phyloP scores from a whole-genome alignment of 257 asterid species.

The Avicennia marina region DNA sequence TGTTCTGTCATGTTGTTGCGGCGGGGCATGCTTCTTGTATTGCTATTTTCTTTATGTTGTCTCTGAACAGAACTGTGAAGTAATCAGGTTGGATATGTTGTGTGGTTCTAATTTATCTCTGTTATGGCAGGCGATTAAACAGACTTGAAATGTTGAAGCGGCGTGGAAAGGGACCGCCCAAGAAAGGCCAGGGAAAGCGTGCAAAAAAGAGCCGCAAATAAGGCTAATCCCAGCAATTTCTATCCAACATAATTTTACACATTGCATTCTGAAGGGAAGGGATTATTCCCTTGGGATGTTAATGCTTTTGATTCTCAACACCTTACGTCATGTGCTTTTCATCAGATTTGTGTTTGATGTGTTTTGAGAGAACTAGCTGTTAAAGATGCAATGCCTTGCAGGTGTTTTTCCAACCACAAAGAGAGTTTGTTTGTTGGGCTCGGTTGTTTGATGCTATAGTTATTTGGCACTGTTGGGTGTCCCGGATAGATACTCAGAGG shows the following conservation, averaged over 20 bases:
- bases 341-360: not conserved
- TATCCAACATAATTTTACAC: no score
- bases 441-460: not conserved
- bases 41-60: not conserved
- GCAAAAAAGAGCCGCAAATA: conserved; percentile 63
- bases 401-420: no score
- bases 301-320: not conserved
- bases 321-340: not conserved
- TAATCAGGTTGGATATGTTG: not conserved
- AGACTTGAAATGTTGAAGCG: conserved; percentile 87
- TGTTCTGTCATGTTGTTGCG: not conserved
- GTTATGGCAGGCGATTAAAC: conserved; percentile 57
- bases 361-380: not conserved
- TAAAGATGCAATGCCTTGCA: not conserved
- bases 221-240: no score
- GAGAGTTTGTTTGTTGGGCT: no score
- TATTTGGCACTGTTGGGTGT: no score
- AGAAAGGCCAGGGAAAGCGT: conserved; percentile 92
- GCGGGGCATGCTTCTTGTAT: not conserved
- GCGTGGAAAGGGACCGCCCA: conserved; percentile 89
- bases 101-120: conserved; percentile 12
- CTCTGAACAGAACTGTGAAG: not conserved
- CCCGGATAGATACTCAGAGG: no score
- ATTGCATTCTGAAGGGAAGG: no score
- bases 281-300: conserved; percentile 6